phyloP scores from a whole-genome alignment of 1,139 yeast genomes.

The Sugiyamaella paludigena region DNA sequence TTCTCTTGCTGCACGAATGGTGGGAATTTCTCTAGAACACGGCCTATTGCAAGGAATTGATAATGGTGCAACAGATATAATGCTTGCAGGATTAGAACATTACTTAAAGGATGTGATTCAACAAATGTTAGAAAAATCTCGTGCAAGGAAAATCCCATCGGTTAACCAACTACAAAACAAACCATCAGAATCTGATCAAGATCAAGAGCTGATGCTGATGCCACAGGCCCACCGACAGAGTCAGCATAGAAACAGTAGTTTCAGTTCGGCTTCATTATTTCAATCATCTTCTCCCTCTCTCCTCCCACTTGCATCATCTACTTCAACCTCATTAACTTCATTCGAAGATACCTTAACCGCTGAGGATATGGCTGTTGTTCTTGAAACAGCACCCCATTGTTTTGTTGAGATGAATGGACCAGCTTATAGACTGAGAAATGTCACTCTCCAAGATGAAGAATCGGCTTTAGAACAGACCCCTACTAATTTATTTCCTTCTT shows the following conservation, averaged over 20 bases:
- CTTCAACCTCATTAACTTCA: conserved; percentile 5
- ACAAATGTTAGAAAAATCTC: conserved; percentile 57
- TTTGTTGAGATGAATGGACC: conserved; percentile 38
- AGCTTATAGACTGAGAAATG: conserved; percentile 33
- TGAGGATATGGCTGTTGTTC: conserved; percentile 34
- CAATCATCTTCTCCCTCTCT: not conserved
- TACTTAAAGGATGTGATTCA: conserved; percentile 75
- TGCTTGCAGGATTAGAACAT: conserved; percentile 73
- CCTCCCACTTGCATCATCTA: not conserved
- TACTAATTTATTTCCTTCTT: conserved; percentile 1
- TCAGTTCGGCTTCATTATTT: not conserved
- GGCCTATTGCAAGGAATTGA: conserved; percentile 84
- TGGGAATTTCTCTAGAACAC: conserved; percentile 85
- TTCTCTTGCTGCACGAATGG: conserved; percentile 62
- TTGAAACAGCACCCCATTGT: conserved; percentile 34
- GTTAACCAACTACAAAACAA: not conserved
- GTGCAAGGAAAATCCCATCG: conserved; percentile 8
- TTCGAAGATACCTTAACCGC: conserved; percentile 33
- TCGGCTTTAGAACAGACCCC: conserved; percentile 7
- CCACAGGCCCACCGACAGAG: too few relatives aligned
- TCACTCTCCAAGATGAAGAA: conserved; percentile 34
- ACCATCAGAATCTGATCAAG: not conserved
- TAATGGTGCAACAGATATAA: conserved; percentile 69
- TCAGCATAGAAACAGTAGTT: not conserved
- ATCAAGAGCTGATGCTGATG: too few relatives aligned